Conservation (phyloP, 2,329 filamentous ascomycete species). For the Lachnellula cervina region DNA sequence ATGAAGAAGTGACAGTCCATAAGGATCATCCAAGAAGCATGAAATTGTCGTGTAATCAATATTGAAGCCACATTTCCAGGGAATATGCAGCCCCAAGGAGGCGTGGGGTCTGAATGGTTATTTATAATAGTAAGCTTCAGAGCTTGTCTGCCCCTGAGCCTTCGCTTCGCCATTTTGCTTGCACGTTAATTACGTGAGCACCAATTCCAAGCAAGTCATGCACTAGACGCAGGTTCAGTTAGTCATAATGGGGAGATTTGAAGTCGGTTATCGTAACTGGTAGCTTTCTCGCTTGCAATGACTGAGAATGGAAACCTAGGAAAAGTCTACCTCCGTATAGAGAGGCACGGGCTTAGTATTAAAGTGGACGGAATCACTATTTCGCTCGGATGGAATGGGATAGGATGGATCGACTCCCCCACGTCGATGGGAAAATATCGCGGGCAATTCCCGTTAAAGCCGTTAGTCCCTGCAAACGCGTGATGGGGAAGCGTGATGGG, state of each 20-base stretch:
- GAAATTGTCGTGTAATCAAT: conserved; percentile 8
- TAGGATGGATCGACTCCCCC: too few relatives aligned
- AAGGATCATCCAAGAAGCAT: conserved; percentile 4
- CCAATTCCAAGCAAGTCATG: background rate
- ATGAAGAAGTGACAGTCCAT: background rate
- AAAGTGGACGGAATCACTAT: too few relatives aligned
- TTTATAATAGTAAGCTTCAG: background rate
- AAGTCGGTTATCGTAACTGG: background rate
- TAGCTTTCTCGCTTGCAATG: too few relatives aligned
- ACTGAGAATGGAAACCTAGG: background rate
- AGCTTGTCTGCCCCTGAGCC: background rate
- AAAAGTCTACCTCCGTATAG: too few relatives aligned
- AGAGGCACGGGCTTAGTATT: too few relatives aligned
- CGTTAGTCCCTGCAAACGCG: background rate
- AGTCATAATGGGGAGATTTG: background rate
- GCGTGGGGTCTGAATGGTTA: background rate
- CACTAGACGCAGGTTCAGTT: background rate
- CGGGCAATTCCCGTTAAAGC: background rate
- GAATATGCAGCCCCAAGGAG: background rate
- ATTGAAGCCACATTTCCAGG: conserved; percentile 4
- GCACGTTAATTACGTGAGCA: background rate
- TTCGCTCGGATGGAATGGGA: too few relatives aligned
- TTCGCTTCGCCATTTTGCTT: background rate
- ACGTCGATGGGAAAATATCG: too few relatives aligned
- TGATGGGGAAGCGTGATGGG: too few relatives aligned